Base-by-base conservation (phyloP, 2,329 filamentous ascomycete genomes). In the Tolypocladium inflatum region DNA sequence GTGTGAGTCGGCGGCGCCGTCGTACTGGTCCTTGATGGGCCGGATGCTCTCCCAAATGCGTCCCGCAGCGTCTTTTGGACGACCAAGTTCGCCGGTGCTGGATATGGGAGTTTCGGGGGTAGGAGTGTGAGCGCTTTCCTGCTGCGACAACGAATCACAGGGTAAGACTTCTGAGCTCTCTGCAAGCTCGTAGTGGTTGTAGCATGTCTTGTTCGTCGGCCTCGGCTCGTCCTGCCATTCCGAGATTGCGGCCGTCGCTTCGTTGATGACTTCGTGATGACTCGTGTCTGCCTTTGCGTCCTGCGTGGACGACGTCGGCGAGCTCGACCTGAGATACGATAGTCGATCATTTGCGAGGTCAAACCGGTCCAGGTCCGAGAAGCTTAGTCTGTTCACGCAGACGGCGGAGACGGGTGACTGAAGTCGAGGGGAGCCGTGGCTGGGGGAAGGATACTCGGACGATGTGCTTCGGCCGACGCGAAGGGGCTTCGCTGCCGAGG, bases 381-480 rank as follows among this genome's bases (percentile, higher is more conserved):
- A 55, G 35, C 64, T 70, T 9, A 71, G 58, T 13, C 59, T 65
- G 48, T 69, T 64, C 6, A 57, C 41, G 10, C 57, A 56, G 13
- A 52, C 26, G 6, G 63, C 60, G 11, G 65, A 64, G 10, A 63
- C 60, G 5, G 71, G 71, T n/a, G 72, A 73, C 38, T 66, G 65
- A 1, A 66, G 35, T 21, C 63, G 57, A 13, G 59, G 61, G 5
- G 64, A 64, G 10, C 48, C 57, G n/a, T 63, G 57, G 2, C 62
- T 62, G 2, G 64, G 58, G 13, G 66, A 65, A 17, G 65, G 67
- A 43, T 73, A 73, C 1, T 66, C 65, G 13, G 70, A 73, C n/a
- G 70, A 73, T 4, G 62, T 58, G 54, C 65, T 70, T n/a, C 68
- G 65, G 38, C 57, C 21, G 35, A 52, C 3, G 21, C 57, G 59